A percentile compares a stretch with the other conserved stretches of the same genome.
Conservation (phyloP, 768 basidiomycete species). For the Paxillus involutus region DNA sequence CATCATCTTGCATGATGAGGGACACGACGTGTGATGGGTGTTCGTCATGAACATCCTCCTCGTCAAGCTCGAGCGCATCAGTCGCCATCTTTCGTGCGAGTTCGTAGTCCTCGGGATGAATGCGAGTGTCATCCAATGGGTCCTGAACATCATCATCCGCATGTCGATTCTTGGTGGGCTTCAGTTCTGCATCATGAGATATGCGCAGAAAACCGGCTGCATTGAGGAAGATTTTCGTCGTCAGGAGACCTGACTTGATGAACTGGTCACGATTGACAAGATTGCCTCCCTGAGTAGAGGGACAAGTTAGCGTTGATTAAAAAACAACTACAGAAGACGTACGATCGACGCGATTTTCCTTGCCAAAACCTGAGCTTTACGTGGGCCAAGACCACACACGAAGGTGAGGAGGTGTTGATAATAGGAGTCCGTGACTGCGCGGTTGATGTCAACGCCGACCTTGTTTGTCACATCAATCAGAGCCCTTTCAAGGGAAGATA, state of each 20-base stretch:
- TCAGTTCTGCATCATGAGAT: constrained; percentile 65
- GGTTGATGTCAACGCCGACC: constrained; percentile 96
- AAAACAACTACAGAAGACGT: constrained; percentile 24
- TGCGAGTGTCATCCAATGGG: constrained; percentile 91
- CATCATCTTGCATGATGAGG: constrained; percentile 79
- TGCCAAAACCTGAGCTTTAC: constrained; percentile 85
- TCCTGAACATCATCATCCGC: constrained; percentile 73
- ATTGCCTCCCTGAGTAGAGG: constrained; percentile 68
- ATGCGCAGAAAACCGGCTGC: constrained; percentile 92
- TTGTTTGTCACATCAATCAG: constrained; percentile 90
- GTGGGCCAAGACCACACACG: constrained; percentile 90
- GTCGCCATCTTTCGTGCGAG: constrained; percentile 98
- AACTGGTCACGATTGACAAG: constrained; percentile 87
- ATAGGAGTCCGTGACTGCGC: constrained; percentile 84
- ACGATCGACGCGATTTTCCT: constrained; percentile 80
- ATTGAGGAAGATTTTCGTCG: constrained; percentile 89
- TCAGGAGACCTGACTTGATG: constrained; percentile 75
- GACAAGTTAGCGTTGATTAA: background rate
- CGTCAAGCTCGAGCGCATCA: constrained; percentile 95
- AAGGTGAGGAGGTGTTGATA: constrained; percentile 88
- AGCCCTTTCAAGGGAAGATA: constrained; percentile 78
- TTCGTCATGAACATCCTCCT: constrained; percentile 91
- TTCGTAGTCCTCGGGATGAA: constrained; percentile 98
- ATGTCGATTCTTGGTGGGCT: constrained; percentile 57
- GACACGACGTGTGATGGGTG: constrained; percentile 90